Evolutionary conservation across 176 grass and related monocot genomes (phyloP), one percentile per base, ranked within the genome.

Genomic region (Ensete glaucum): DNA sequence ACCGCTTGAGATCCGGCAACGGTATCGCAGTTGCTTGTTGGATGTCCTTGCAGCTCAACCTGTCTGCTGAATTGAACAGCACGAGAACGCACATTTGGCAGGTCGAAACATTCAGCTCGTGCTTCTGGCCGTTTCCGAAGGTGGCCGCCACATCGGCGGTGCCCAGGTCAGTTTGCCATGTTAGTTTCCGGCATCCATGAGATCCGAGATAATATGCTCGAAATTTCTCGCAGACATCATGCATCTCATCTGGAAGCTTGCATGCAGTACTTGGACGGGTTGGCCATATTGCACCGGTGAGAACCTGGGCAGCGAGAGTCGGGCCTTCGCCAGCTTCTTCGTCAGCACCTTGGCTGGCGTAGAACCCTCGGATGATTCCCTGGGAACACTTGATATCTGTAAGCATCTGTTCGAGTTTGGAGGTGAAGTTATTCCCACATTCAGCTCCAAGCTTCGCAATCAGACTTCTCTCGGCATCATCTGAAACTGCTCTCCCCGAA

Each of bases 131-230:
- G 82, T 90, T 90, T 34, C 90, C 85, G 75, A 97, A 93, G 13
- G 87, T 88, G 50, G 90, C 90, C 78, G 90, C 93, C 79, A 97
- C 88, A 71, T 97, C 93, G 62, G 93, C 93, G 64, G 87, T 93
- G 69, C 93, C 93, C 93, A 97, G 92, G 75, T 93, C 93, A 82
- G 93, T 93, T 81, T 97, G 93, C 93, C 93, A 97, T 52, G 93
- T 97, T 81, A 97, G 85, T 81, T 87, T 84, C 70, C 93, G 80
- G 17, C 93, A 87, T 78, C 49, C 93, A 85, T 97, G 93, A 62
- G 93, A 93, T 78, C 93, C 93, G 78, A 97, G 84, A 88, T 97
- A 97, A 67, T 97, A 97, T 72, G 85, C 50, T 50, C 78, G 85
- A 54, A 97, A 97, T 49, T 92, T 92, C 75, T 92, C 89, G 63